Base-by-base conservation (phyloP, 306 rosid genomes). In the Urtica urens region DNA sequence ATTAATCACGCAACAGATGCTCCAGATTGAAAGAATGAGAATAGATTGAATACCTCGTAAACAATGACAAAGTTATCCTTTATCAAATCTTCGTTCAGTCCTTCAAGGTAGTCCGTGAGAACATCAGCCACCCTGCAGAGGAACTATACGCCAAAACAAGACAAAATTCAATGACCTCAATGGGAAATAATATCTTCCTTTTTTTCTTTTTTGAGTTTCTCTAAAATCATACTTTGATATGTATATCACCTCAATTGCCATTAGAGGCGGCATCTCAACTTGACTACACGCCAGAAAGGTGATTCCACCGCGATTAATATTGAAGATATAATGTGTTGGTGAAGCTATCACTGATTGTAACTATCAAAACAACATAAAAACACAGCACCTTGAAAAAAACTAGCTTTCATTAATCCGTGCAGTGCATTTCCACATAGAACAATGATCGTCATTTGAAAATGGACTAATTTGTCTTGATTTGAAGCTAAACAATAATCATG, bases 111-210 rank as follows among this genome's bases (percentile, higher is more conserved):
- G 57, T 79, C 87, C 30, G 80, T 67, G 63, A 90, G 77, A 30
- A 85, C 94, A 73, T 90, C 86, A 8, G 95, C 99, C 18, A 85
- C 99, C 68, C 99, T 85, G 77, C 92, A 81, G 50, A 90, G 99
- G 51, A 90, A 90, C 95, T 90, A 79, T 29, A 69, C 57, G 61
- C 57, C 55, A 37, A 35, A 73, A 61, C 13, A 38, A n/a, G 80
- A 81, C 53, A 69, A 67, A 37, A 13, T 38, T 49, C 53, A 55
- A 48, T 26, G 5, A 58, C 23, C 16, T 46, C 30, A 14, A 62
- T 25, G n/a, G n/a, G n/a, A n/a, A n/a, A n/a, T n/a, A n/a, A n/a
- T n/a, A n/a, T n/a, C n/a, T n/a, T n/a, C n/a, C n/a, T n/a, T n/a
- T n/a, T n/a, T n/a, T n/a, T n/a, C 2, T 23, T 24, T 18, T 54